Evolutionary conservation across 768 basidiomycete species (phyloP).

Genomic region (Tulasnella sp.): DNA sequence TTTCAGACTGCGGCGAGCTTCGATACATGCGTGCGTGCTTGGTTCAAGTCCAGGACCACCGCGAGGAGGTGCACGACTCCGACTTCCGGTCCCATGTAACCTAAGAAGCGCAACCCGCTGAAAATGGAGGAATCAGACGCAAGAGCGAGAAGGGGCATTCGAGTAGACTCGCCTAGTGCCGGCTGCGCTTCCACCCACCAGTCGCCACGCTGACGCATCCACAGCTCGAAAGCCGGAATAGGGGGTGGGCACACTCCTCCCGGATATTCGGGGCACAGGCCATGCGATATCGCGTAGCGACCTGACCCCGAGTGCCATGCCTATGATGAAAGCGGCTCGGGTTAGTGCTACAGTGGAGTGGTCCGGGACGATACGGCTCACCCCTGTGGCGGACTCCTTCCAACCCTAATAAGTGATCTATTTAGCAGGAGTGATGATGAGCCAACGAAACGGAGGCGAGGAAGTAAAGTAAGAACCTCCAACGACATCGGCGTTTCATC

Average conservation of each 20-base stretch:
- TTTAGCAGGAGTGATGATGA: neutral
- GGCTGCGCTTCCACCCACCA: neutral
- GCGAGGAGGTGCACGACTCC: conserved; percentile 8
- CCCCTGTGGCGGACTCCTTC: neutral
- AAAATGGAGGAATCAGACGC: neutral
- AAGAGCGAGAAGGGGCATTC: neutral
- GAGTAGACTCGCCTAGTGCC: neutral
- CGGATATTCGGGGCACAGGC: no score
- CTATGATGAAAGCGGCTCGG: neutral
- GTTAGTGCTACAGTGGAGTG: neutral
- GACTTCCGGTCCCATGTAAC: neutral
- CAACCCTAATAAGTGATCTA: neutral
- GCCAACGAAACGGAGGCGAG: neutral
- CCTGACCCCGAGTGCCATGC: neutral
- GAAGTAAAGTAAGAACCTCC: neutral
- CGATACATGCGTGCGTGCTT: conserved; percentile 1
- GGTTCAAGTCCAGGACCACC: neutral
- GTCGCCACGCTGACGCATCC: no score
- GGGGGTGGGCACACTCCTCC: no score
- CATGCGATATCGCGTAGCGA: neutral
- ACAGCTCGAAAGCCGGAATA: no score
- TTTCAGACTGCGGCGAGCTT: no score
- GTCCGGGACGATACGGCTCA: neutral
- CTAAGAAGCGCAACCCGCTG: neutral
- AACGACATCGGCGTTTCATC: no score